These are phyloP conservation scores for Begonia masoniana DNA, from an alignment of 306 rosid genomes.

Conservation along the genomic window DNA sequence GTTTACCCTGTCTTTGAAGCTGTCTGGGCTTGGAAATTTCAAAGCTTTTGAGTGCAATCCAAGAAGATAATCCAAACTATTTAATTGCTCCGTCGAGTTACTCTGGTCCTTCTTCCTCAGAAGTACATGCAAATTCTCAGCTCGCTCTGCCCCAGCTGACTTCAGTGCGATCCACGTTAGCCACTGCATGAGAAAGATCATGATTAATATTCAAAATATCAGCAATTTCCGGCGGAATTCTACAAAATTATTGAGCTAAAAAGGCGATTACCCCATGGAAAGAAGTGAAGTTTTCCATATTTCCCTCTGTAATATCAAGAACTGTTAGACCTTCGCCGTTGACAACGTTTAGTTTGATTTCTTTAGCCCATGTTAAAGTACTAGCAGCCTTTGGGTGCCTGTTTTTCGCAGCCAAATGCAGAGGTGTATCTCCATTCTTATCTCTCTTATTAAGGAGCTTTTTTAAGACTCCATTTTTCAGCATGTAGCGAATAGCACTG, in stretches of 20 bases:
- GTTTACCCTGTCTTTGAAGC: conserved; percentile 9
- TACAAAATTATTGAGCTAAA: too few species aligned
- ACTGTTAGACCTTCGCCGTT: background rate
- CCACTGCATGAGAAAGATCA: background rate
- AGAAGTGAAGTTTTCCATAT: background rate
- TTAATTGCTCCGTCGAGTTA: background rate
- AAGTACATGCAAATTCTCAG: background rate
- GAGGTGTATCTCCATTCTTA: conserved; percentile 9
- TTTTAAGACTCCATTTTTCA: background rate
- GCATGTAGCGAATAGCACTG: background rate
- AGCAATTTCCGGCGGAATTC: too few species aligned
- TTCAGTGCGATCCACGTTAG: conserved; percentile 1
- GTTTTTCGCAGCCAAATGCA: conserved; percentile 11
- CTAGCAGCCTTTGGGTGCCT: background rate
- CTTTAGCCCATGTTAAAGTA: conserved; percentile 3
- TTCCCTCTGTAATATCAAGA: conserved; percentile 4
- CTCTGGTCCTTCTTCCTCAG: background rate
- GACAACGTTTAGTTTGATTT: background rate
- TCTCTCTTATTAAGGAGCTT: conserved; percentile 4
- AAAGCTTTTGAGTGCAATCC: background rate
- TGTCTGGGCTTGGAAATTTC: background rate
- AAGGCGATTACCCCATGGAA: conserved; percentile 1
- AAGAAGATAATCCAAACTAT: background rate
- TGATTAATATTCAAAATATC: too few species aligned
- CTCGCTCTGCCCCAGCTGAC: conserved; percentile 6